Conservation (phyloP, 148 eudicot genomes). For the Bassia scoparia region DNA sequence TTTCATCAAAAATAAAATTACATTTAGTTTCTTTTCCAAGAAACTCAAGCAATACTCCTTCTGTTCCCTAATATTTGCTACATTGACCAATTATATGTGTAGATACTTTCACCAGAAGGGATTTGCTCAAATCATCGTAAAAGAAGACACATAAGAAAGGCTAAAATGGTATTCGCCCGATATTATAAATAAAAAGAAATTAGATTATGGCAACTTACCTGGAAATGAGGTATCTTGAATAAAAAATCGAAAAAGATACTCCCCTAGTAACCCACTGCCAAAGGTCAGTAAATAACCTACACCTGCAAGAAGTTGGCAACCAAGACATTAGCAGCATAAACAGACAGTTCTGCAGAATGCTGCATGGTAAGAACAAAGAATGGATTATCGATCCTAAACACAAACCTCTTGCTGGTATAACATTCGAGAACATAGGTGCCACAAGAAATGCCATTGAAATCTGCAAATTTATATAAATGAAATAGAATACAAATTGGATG, state of each 20-base stretch:
- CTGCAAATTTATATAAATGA: constrained; percentile 84
- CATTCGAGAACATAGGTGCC: constrained; percentile 62
- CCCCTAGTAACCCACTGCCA: constrained; percentile 75
- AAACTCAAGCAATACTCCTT: no score
- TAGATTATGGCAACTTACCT: constrained; percentile 42
- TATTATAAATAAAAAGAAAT: constrained; percentile 4
- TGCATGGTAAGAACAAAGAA: no score
- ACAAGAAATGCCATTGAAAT: constrained; percentile 69
- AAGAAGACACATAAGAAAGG: neutral
- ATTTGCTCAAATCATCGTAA: neutral
- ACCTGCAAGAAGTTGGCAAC: constrained; percentile 41
- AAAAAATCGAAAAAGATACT: constrained; percentile 67
- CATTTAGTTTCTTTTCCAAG: no score
- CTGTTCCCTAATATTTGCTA: no score
- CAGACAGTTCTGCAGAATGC: no score
- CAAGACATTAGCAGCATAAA: constrained; percentile 9
- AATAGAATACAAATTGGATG: constrained; percentile 81
- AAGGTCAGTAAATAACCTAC: constrained; percentile 69
- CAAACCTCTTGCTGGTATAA: constrained; percentile 80
- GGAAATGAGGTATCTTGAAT: constrained; percentile 76
- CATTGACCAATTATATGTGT: no score
- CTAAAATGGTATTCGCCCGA: neutral
- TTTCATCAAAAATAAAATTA: no score
- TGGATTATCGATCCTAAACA: no score
- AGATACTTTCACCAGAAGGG: neutral